A percentile compares a stretch with the other conserved stretches of the same genome.
Evolutionary conservation across 768 basidiomycete genomes (phyloP).

Genomic region (Paxillus rubicundulus): DNA sequence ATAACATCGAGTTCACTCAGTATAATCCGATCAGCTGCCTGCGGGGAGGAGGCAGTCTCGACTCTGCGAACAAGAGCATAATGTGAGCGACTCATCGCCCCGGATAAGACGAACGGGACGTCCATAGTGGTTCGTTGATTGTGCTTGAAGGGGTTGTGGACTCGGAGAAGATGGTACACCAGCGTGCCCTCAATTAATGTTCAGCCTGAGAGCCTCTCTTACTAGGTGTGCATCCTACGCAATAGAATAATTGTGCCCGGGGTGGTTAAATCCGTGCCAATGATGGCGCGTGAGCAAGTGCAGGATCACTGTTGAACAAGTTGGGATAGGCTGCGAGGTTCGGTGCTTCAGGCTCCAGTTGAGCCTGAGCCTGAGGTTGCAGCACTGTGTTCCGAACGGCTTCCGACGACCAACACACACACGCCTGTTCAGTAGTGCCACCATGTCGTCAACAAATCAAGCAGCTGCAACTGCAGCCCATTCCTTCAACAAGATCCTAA

Average conservation of each 20-base stretch:
- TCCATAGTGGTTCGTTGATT: constrained; percentile 50
- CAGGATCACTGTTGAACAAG: background rate
- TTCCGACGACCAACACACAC: constrained; percentile 8
- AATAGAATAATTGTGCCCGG: constrained; percentile 12
- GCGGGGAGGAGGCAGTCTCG: constrained; percentile 56
- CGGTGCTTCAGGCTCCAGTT: background rate
- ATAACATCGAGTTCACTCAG: constrained; percentile 56
- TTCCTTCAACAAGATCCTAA: constrained; percentile 79
- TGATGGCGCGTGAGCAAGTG: background rate
- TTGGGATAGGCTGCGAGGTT: background rate
- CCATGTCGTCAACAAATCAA: constrained; percentile 26
- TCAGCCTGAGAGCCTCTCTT: too few species aligned
- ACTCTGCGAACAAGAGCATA: constrained; percentile 73
- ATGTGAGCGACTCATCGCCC: constrained; percentile 71
- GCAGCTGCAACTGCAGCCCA: constrained; percentile 49
- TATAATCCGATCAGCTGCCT: constrained; percentile 61
- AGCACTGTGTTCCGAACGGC: background rate
- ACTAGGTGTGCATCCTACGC: background rate
- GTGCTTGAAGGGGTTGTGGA: background rate
- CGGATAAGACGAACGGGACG: constrained; percentile 76
- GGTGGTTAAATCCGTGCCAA: constrained; percentile 11
- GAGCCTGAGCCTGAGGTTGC: too few species aligned
- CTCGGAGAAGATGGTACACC: too few species aligned
- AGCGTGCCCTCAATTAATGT: too few species aligned
- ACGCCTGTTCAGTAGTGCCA: constrained; percentile 4